Percentiles rank a stretch among this genome's conserved stretches.
Conservation (phyloP, 2,329 filamentous ascomycete genomes). For the Endoconidiophora laricicola region DNA sequence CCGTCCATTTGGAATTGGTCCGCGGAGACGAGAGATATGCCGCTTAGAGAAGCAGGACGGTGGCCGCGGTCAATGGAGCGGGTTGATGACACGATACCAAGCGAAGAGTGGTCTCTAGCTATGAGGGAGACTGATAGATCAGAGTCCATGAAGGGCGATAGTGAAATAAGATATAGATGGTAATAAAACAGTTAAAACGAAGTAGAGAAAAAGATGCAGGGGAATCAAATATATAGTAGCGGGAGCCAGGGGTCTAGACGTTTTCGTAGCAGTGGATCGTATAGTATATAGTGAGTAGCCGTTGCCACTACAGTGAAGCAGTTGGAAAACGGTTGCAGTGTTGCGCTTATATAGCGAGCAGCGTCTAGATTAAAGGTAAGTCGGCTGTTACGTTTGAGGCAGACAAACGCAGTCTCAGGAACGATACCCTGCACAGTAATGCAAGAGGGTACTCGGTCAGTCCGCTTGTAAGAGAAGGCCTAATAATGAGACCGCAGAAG, state of each 20-base stretch:
- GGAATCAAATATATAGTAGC: background rate
- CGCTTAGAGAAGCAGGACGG: background rate
- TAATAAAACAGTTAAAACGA: background rate
- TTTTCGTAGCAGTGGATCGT: background rate
- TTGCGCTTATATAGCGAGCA: background rate
- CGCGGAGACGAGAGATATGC: background rate
- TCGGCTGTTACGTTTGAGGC: background rate
- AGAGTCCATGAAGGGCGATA: background rate
- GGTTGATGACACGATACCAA: background rate
- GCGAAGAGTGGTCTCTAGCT: background rate
- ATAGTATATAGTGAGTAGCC: background rate
- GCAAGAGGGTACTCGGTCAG: background rate
- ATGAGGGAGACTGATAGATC: constrained; percentile 3
- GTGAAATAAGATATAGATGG: background rate
- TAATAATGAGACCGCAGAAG: background rate
- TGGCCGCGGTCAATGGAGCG: constrained; percentile 2
- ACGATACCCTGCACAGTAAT: background rate
- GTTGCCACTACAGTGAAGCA: too few relatives aligned
- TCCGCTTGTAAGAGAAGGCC: background rate
- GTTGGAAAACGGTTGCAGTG: background rate
- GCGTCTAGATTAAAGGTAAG: background rate
- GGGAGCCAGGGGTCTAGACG: background rate
- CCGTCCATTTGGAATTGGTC: background rate
- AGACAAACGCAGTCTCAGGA: background rate
- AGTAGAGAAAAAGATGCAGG: background rate